phyloP scores from a whole-genome alignment of 2,329 filamentous ascomycete species.

The Boeremia lycopersici region DNA sequence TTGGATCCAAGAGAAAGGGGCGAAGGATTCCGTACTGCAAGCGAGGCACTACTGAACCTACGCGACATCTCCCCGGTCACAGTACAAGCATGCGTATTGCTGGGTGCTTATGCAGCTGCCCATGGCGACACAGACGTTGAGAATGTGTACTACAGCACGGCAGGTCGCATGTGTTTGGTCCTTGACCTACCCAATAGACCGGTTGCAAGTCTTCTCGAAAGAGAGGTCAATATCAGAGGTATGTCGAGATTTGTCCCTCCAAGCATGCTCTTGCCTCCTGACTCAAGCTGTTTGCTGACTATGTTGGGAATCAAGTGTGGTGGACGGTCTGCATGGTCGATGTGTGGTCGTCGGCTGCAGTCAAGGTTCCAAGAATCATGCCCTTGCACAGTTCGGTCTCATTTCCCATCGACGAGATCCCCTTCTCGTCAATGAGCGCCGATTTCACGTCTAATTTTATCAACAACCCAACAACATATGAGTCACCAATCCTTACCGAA shows the following conservation, averaged over 20 bases:
- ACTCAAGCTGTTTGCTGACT: neutral
- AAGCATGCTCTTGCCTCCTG: neutral
- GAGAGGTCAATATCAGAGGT: slow-evolving; percentile 32
- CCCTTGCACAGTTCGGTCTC: slow-evolving; percentile 26
- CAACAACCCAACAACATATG: slow-evolving; percentile 11
- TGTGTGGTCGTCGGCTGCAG: slow-evolving; percentile 33
- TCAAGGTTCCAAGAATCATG: slow-evolving; percentile 31
- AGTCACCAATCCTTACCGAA: slow-evolving; percentile 32
- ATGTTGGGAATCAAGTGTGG: slow-evolving; percentile 14
- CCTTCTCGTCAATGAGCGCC: slow-evolving; percentile 27
- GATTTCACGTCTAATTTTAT: slow-evolving; percentile 18
- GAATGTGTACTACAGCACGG: slow-evolving; percentile 32
- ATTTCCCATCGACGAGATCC: slow-evolving; percentile 30
- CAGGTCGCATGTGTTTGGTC: slow-evolving; percentile 29
- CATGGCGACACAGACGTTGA: slow-evolving; percentile 32
- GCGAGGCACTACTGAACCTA: slow-evolving; percentile 26
- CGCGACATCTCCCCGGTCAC: slow-evolving; percentile 25
- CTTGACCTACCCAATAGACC: slow-evolving; percentile 29
- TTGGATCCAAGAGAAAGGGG: slow-evolving; percentile 26
- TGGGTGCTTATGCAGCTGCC: slow-evolving; percentile 32
- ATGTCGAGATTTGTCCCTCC: neutral
- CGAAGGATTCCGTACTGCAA: slow-evolving; percentile 22
- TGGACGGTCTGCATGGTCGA: slow-evolving; percentile 35
- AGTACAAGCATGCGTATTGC: slow-evolving; percentile 27
- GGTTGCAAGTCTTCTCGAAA: slow-evolving; percentile 26